phyloP scores from a whole-genome alignment of 164 flowering plant genomes.

The Piper longum region DNA sequence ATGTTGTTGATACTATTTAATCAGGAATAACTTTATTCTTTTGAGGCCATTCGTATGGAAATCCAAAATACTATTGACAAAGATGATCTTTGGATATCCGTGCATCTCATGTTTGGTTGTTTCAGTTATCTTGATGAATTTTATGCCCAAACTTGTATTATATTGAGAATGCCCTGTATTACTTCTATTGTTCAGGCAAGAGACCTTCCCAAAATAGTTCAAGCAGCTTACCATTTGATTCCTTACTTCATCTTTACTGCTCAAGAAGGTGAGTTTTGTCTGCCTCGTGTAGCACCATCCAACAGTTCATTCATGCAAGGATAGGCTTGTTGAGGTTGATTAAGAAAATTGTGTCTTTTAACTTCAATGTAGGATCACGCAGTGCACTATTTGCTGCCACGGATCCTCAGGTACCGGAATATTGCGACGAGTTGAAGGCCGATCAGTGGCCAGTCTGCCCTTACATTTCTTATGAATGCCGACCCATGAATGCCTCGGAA shows the following conservation, averaged over 20 bases:
- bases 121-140: neutral
- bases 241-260: slow-evolving; percentile 83
- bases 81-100: neutral
- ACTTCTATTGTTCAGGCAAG: slow-evolving; percentile 52
- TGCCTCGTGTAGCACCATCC: neutral
- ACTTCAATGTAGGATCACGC: slow-evolving; percentile 53
- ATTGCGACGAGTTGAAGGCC: slow-evolving; percentile 63
- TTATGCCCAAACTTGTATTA: neutral
- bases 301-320: neutral
- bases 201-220: slow-evolving; percentile 74
- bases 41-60: no score
- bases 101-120: neutral
- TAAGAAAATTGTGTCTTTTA: neutral
- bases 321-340: slow-evolving; percentile 28
- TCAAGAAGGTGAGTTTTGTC: slow-evolving; percentile 50
- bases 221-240: slow-evolving; percentile 66
- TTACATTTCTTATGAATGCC: slow-evolving; percentile 71
- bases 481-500: slow-evolving; percentile 85
- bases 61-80: no score
- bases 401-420: slow-evolving; percentile 81
- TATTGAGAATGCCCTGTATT: neutral
- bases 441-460: slow-evolving; percentile 96
- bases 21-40: neutral
- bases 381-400: slow-evolving; percentile 93
- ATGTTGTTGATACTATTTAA: neutral